phyloP scores from a whole-genome alignment of 2,329 filamentous ascomycete genomes.

The Byssoonygena ceratinophila region DNA sequence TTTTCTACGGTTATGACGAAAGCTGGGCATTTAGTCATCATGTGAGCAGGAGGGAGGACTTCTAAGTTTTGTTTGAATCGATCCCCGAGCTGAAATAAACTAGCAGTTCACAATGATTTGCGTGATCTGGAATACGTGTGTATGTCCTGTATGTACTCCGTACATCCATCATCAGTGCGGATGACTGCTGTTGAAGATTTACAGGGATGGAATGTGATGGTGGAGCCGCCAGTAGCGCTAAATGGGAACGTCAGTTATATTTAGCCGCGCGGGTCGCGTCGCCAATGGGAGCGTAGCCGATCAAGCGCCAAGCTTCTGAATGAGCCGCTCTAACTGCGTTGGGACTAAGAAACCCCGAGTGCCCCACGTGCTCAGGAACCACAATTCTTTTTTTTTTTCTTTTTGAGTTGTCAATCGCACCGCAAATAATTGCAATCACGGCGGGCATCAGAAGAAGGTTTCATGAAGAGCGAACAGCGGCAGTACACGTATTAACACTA shows the following conservation, averaged over 20 bases:
- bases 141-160: too few relatives aligned
- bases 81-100: too few relatives aligned
- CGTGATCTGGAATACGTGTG: too few relatives aligned
- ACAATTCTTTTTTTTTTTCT: neutral
- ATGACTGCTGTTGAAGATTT: too few relatives aligned
- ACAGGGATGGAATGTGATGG: neutral
- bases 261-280: conserved; percentile 1
- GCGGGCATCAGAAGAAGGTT: neutral
- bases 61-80: too few relatives aligned
- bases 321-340: neutral
- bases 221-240: neutral
- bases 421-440: too few relatives aligned
- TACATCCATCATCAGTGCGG: too few relatives aligned
- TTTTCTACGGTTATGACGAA: too few relatives aligned
- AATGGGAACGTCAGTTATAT: neutral
- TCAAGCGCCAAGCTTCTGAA: conserved; percentile 2
- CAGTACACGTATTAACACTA: neutral
- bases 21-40: too few relatives aligned
- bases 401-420: neutral
- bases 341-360: neutral
- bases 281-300: conserved; percentile 3
- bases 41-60: too few relatives aligned
- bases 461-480: neutral
- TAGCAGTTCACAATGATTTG: too few relatives aligned
- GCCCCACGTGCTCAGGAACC: conserved; percentile 4